phyloP scores from a whole-genome alignment of 75 land plant genomes.

The Pinus albicaulis region DNA sequence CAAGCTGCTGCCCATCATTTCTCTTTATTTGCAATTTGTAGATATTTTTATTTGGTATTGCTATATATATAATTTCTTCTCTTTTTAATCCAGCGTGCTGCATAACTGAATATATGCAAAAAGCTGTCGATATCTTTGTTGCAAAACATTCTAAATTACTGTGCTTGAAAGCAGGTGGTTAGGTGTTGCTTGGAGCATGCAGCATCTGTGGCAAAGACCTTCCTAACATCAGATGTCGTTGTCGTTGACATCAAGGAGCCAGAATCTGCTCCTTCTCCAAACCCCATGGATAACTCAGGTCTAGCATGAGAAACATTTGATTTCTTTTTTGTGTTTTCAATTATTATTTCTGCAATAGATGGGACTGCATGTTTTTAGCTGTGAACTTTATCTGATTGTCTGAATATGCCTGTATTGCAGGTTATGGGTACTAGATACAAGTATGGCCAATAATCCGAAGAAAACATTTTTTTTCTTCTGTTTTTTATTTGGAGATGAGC shows the following conservation, averaged over 20 bases:
- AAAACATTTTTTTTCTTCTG: no score
- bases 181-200: conserved; percentile 81
- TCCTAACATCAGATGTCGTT: conserved; percentile 67
- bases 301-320: conserved; percentile 9
- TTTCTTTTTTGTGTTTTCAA: not conserved
- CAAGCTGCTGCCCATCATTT: no score
- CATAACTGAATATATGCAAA: no score
- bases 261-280: conserved; percentile 25
- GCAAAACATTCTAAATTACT: not conserved
- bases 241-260: conserved; percentile 56
- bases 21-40: no score
- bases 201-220: conserved; percentile 75
- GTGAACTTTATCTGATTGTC: not conserved
- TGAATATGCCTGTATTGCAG: not conserved
- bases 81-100: no score
- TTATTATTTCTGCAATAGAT: not conserved
- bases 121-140: no score
- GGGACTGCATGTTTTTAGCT: not conserved
- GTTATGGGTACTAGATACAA: conserved; percentile 8
- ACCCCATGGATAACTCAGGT: conserved; percentile 91
- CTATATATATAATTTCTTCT: no score
- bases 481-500: conserved; percentile 1
- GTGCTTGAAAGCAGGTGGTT: conserved; percentile 49
- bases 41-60: no score
- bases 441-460: not conserved